Evolutionary conservation across 225 moss, liverwort and hornwort species (phyloP), one percentile per base, ranked within the genome.

Genomic region (Sphagnum contortum): DNA sequence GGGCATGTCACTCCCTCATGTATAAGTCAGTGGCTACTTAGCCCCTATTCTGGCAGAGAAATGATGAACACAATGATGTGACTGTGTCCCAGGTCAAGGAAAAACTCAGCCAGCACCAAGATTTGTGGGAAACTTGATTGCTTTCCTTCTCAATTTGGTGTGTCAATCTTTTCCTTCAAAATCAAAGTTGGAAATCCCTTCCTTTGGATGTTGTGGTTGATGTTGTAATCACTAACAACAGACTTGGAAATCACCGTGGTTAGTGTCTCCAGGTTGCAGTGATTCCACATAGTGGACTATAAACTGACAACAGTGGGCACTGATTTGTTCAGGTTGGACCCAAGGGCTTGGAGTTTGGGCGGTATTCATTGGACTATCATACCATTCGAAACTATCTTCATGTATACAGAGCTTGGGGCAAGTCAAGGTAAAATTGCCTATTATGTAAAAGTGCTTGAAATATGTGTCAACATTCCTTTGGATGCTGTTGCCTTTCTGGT

Each of bases 291-390:
- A 29, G 29, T 29, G 29, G 29, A 29, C 29, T 29, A 29, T 0
- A 29, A 29, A 29, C 29, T 29, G 29, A 29, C 29, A 29, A 29
- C 29, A 29, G 29, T 29, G 29, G 29, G 64, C 13, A 62, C 48
- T 54, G 63, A 12, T 57, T 8, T 72, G 56, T 74, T 72, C 83
- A 96, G 96, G 84, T 98, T 48, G 98, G 98, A 52, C 98, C 98
- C 4, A 98, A 93, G 69, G 98, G 98, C 62, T 85, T 98, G 57
- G 98, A 98, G 80, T 98, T 98, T 69, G 98, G 98, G 51, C 87
- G 93, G 29, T 98, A 93, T 67, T 98, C 98, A 64, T 82, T 98
- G 78, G 98, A 98, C 71, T 98, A 98, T 69, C 98, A 98, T 66
- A 98, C 60, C 64, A 92, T 98, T 68, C 81, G 93, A 61, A 98